Evolutionary conservation across 148 eudicot genomes (phyloP), one percentile per base, ranked within the genome.

Genomic region (Rhododendron henanense): DNA sequence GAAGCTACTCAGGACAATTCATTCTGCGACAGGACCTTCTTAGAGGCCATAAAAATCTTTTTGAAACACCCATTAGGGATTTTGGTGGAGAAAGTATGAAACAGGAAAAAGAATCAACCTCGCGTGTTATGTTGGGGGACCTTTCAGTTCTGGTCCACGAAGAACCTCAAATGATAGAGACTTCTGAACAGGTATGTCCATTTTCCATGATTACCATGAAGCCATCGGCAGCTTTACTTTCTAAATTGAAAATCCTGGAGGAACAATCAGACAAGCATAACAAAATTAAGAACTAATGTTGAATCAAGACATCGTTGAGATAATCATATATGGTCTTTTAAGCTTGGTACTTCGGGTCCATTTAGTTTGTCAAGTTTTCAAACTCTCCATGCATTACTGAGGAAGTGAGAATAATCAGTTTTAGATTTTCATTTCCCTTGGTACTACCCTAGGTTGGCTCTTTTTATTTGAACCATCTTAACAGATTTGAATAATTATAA

Each of bases 1-100:
- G 86, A 86, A 87, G 90, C 78, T 85, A 87, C 85, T 85, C 84
- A 5, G 88, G 87, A 82, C 87, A 81, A 65, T 89, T 86, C 86
- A 86, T 85, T 57, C 81, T 91, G 55, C 78, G 37, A 69, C 76
- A 83, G 82, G 91, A 90, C 47, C 85, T 78, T 89, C 76, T 86
- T 79, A 74, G 86, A 74, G 88, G 87, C 25, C 87, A 71, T 84
- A 84, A 82, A 45, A 67, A 45, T 18, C 82, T 79, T 35, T 82
- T 82, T 47, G 78, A 69, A 67, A 79, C 87, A 25, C 88, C 90
- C 2, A 59, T 28, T 44, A 61, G 18, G 82, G 71, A 83, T 85
- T 41, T 71, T 39, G 57, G 78, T 11, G 75, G 84, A 61, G 84
- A 48, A 83, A 63, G 86, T 67, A 82, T 73, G 48, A 79, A 61